phyloP scores from a whole-genome alignment of 305 asterid genomes.

The Fraxinus angustifolia region DNA sequence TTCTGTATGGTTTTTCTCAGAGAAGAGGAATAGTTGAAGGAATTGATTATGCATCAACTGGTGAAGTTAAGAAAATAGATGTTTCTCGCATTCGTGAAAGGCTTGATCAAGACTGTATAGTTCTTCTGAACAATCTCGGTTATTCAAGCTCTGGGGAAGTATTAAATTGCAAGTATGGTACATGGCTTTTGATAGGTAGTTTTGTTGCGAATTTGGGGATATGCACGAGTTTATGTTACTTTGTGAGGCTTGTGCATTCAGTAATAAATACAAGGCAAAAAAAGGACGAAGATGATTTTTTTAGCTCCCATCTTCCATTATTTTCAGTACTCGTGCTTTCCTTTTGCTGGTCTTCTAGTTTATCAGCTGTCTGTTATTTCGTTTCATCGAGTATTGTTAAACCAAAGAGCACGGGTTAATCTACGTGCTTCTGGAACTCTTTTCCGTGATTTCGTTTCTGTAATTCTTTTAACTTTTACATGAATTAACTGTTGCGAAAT shows the following conservation, averaged over 20 bases:
- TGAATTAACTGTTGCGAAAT: neutral
- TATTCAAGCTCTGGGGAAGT: constrained; percentile 97
- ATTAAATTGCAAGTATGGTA: constrained; percentile 96
- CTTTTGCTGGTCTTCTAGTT: neutral
- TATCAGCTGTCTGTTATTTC: neutral
- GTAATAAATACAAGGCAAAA: neutral
- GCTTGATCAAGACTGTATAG: constrained; percentile 75
- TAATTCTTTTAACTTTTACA: neutral
- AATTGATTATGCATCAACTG: constrained; percentile 82
- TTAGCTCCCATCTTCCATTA: constrained; percentile 14
- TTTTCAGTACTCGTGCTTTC: neutral
- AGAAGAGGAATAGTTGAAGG: constrained; percentile 97
- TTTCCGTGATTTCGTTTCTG: neutral
- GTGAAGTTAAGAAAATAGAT: constrained; percentile 92
- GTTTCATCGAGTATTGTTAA: neutral
- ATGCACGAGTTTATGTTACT: constrained; percentile 20
- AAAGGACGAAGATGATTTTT: neutral
- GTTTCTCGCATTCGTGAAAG: constrained; percentile 76
- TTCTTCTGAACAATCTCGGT: constrained; percentile 80
- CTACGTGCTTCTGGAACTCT: neutral
- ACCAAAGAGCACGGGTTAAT: neutral
- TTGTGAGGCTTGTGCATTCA: constrained; percentile 12
- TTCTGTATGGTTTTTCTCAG: constrained; percentile 37
- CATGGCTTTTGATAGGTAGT: constrained; percentile 52
- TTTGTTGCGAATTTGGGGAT: constrained; percentile 40